These are phyloP conservation scores for Penicillium sp. DNA, from an alignment of 2,329 filamentous ascomycete genomes.

Conservation along the genomic window DNA sequence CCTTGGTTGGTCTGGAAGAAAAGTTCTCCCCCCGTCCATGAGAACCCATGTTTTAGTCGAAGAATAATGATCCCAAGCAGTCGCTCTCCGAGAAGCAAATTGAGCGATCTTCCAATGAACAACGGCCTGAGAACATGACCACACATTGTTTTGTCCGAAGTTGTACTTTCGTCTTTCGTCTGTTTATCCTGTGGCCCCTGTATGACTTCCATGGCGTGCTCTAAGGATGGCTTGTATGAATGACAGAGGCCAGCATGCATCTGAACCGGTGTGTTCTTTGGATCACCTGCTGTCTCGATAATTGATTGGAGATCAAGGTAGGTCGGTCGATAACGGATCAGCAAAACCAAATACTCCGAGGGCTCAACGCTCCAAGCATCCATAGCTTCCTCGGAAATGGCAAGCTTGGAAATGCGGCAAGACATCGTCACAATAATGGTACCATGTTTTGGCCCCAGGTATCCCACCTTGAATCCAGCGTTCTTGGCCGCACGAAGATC, in stretches of 20 bases:
- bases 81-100: constrained; percentile 63
- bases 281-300: constrained; percentile 45
- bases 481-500: constrained; percentile 62
- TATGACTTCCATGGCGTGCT: constrained; percentile 56
- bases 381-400: constrained; percentile 69
- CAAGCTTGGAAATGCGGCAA: constrained; percentile 65
- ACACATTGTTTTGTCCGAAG: not conserved
- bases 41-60: constrained; percentile 51
- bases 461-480: constrained; percentile 69
- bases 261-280: constrained; percentile 41
- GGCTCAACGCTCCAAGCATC: constrained; percentile 71
- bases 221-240: constrained; percentile 66
- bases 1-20: constrained; percentile 52
- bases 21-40: constrained; percentile 67
- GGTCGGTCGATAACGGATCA: constrained; percentile 62
- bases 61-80: constrained; percentile 63
- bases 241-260: constrained; percentile 69
- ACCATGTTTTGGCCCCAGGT: constrained; percentile 53
- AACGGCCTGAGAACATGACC: constrained; percentile 49
- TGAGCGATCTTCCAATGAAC: constrained; percentile 70
- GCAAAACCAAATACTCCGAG: constrained; percentile 68
- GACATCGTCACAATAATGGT: constrained; percentile 64
- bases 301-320: constrained; percentile 59
- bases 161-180: not conserved
- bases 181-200: not conserved